Evolutionary conservation across 768 basidiomycete species (phyloP).

Genomic region (Antrodiella citrinella): DNA sequence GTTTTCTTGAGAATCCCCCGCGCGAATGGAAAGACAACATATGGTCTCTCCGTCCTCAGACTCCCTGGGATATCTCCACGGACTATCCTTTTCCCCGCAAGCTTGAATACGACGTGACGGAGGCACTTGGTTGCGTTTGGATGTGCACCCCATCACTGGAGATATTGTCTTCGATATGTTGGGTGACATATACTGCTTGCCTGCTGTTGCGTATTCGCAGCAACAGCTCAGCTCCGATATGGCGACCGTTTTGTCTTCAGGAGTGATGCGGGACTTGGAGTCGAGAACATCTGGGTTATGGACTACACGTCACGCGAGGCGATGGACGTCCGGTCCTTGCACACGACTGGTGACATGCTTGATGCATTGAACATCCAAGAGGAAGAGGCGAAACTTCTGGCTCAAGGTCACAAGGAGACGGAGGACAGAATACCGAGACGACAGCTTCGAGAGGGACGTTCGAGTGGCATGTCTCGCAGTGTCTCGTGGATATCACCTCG

Average conservation of each 20-base stretch:
- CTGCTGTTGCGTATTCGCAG: conserved; percentile 30
- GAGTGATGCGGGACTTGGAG: conserved; percentile 64
- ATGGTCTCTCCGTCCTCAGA: conserved; percentile 54
- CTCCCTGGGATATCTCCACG: conserved; percentile 67
- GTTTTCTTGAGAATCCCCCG: conserved; percentile 22
- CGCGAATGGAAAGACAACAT: conserved; percentile 43
- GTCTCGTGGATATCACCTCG: no score
- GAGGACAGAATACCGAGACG: conserved; percentile 36
- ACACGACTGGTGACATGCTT: conserved; percentile 23
- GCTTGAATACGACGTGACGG: conserved; percentile 58
- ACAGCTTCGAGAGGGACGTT: conserved; percentile 50
- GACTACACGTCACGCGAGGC: conserved; percentile 58
- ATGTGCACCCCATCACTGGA: conserved; percentile 61
- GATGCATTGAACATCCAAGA: conserved; percentile 29
- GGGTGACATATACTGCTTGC: conserved; percentile 67
- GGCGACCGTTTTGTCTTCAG: conserved; percentile 59
- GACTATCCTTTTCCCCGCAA: conserved; percentile 63
- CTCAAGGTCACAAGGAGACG: conserved; percentile 44
- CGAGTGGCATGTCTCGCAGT: conserved; percentile 30
- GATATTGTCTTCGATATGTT: conserved; percentile 72
- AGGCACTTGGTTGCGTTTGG: conserved; percentile 74
- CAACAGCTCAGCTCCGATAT: conserved; percentile 36
- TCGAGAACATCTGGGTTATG: conserved; percentile 70
- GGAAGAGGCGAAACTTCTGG: conserved; percentile 39
- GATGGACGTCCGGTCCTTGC: conserved; percentile 41